A percentile compares a stretch with the other conserved stretches of the same genome.
phyloP scores from a whole-genome alignment of 441 rosid genomes.

The Raphanus hybrid region DNA sequence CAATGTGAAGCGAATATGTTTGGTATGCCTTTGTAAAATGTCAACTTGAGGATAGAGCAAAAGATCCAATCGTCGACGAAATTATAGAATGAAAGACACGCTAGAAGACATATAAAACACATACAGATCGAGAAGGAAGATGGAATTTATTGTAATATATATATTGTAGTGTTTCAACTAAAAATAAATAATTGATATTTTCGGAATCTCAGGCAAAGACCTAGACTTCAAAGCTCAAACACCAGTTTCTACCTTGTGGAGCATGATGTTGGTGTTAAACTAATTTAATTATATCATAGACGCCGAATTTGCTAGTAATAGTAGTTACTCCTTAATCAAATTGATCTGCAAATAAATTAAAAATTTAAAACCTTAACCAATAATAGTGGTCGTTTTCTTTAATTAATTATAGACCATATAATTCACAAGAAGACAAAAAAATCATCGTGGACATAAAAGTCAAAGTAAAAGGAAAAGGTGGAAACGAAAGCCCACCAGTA shows the following conservation, averaged over 20 bases:
- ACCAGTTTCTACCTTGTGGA: background rate
- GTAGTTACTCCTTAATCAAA: background rate
- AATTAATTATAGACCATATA: background rate
- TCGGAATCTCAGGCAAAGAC: slow-evolving; percentile 19
- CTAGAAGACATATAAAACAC: too few species aligned
- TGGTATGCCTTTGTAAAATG: too few species aligned
- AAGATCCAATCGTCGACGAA: too few species aligned
- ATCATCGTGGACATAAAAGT: background rate
- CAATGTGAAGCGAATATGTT: too few species aligned
- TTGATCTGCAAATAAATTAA: slow-evolving; percentile 18
- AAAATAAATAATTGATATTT: background rate
- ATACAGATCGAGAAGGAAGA: background rate
- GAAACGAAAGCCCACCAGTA: slow-evolving; percentile 6
- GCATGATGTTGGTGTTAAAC: background rate
- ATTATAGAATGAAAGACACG: too few species aligned
- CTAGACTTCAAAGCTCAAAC: slow-evolving; percentile 22
- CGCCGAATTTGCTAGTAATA: slow-evolving; percentile 2
- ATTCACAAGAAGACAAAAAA: slow-evolving; percentile 20
- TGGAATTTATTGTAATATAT: background rate
- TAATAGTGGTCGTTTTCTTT: too few species aligned
- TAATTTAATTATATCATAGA: background rate
- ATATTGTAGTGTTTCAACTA: background rate
- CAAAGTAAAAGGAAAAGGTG: background rate
- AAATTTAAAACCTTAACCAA: background rate
- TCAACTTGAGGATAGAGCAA: too few species aligned